Base-by-base conservation (phyloP, 23 red algal species). In the Gracilariopsis chorda region DNA sequence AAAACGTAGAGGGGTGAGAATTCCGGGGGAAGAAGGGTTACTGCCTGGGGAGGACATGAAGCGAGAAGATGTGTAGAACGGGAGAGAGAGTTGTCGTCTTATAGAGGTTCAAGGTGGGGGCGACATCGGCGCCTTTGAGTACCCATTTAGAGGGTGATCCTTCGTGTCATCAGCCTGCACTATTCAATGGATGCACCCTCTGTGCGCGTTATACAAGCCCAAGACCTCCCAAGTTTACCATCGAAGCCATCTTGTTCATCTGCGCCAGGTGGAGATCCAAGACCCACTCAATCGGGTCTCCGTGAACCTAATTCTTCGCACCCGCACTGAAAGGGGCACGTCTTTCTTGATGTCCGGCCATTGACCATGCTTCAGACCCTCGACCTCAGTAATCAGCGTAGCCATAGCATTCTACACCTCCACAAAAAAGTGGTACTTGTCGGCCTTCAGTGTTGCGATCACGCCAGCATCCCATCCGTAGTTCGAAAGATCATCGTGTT, bases 261-360 rank as follows among this genome's bases (percentile, higher is more conserved):
- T 94, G 85, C 30, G 81, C 88, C 37, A 73, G 82, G 56, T 87
- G 65, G 29, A 99, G 90, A 48, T 99, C 93, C 80, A 95, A 62
- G 68, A 93, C 96, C 20, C 93, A 63, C 55, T 99, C 97, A 39
- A 99, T 92, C 69, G 96, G 79, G 65, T 99, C 97, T 33, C 97
- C 97, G 69, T 99, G 93, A 27, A 99, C 56, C 81, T 84, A 95
- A 23, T 79, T 79, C 42, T 69, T 82, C 21, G 95, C 86, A 34
- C 60, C 56, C 46, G 78, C 79, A 27, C 78, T 79, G 30, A 53
- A 35, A 36, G 82, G 79, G 81, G 91, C 5, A 23, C 49, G 9
- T 95, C 93, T 32, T 56, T 60, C n/a, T 55, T 71, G 30, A 92
- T 89, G 46, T 81, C 84, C 19, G 93, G 56, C 93, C 93, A 99